Evolutionary conservation across 73 alveolate genomes (phyloP), one percentile per base, ranked within the genome.

Genomic region (Tetrahymena borealis): DNA sequence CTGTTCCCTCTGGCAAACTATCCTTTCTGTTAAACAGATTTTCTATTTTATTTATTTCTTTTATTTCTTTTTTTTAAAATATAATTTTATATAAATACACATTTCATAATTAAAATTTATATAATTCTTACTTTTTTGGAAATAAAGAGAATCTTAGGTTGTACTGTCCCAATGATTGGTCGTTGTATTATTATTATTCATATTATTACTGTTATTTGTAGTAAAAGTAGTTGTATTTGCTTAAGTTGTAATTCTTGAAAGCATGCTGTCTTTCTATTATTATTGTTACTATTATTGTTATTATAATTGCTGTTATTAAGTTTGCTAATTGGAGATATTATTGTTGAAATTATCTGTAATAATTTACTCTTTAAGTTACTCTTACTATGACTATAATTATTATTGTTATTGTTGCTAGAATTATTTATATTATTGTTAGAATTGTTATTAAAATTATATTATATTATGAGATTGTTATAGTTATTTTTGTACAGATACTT

Each of bases 141-240:
- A 60, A 60, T 60, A 60, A 28, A 60, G 85, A 3, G 85, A 60
- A 18, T 60, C 85, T 60, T 60, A 18, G 10, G 85, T 60, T 18
- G 85, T 60, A 35, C 38, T 60, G 35, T 60, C 85, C 85, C 85
- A 60, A 35, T 60, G 20, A 60, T 60, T 60, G 0, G 85, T 60
- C 10, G 85, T 60, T 0, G 28, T 60, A 20, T 60, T 60, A 35
- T 60, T 60, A 6, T 60, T 60, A 6, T 60, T 60, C 3, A 60
- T 60, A 35, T 60, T 32, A 35, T 60, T 60, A 35, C 85, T 60
- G 10, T 60, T 60, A 16, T 60, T 60, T 32, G 85, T 60, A 1
- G 85, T 60, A n/a, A 60, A 60, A 60, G n/a, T 60, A 60, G 85
- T 60, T 60, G 85, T 60, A 60, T 60, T 60, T 60, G 85, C 85